These are phyloP conservation scores for Neurospora sublineolata DNA, from an alignment of 495 filamentous ascomycete species.

Conservation along the genomic window DNA sequence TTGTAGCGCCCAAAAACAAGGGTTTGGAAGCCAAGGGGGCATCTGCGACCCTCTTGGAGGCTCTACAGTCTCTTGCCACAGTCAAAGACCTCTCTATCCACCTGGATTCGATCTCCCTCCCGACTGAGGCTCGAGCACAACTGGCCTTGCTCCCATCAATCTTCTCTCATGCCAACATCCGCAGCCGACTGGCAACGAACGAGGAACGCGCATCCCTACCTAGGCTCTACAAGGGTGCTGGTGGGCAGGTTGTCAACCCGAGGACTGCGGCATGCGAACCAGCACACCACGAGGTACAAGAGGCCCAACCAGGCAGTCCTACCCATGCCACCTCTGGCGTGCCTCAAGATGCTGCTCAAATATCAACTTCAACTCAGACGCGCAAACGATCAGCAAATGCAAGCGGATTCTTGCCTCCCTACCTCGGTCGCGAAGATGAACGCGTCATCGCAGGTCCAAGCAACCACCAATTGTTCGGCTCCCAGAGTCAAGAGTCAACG, in stretches of 20 bases:
- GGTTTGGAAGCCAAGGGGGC: background rate
- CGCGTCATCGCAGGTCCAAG: background rate
- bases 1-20: background rate
- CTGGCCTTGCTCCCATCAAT: background rate
- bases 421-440: background rate
- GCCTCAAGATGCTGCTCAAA: background rate
- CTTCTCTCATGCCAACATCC: background rate
- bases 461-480: background rate
- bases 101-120: background rate
- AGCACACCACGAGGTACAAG: background rate
- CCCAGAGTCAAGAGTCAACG: background rate
- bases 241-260: background rate
- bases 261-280: background rate
- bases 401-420: background rate
- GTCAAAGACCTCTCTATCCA: background rate
- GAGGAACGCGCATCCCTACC: background rate
- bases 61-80: background rate
- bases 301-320: background rate
- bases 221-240: accelerated
- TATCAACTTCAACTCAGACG: background rate
- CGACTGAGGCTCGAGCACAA: accelerated
- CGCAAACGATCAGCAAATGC: background rate
- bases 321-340: background rate
- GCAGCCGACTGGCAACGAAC: accelerated
- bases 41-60: background rate